Base-by-base conservation (phyloP, 2,329 filamentous ascomycete species). In the Anthostomella pinea region DNA sequence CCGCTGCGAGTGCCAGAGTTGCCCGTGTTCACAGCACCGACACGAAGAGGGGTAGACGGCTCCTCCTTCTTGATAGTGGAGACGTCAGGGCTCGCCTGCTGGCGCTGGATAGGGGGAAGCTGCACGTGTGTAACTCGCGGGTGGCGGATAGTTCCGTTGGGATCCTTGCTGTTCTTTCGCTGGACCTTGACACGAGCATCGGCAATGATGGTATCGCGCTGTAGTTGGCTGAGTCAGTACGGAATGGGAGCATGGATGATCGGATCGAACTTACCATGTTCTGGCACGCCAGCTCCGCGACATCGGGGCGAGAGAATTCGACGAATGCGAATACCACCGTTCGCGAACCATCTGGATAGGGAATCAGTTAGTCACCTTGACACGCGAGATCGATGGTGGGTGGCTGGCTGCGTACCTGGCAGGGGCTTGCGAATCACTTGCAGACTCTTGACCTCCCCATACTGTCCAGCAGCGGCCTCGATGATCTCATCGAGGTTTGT, bases 251-350 rank as follows among this genome's bases (percentile, higher is more conserved):
- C 22, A 25, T 18, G 9, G 14, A n/a, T 4, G 16, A n/a, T 17
- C 10, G 7, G 24, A 13, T n/a, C 11, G 19, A 22, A 57, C 65
- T 60, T 56, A 70, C 69, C 39, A 64, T 45, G 8, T 46, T 42
- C 19, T 49, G 45, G 9, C 68, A 56, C 0, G 66, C 63, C 15
- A 56, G 38, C 13, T 67, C 64, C 6, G 64, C 62, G 23, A 58
- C 48, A 35, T 67, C 59, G 4, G 59, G 56, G 3, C 58, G 57
- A 3, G 40, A 44, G 33, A 66, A 71, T 46, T 70, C 66, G 4
- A 72, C 56, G 30, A 64, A 65, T 4, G 54, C 60, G 33, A 64
- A 63, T 3, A 52, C 46, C 2, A 45, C 49, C 6, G 51, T 29
- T 10, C 45, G 38, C 9, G 38, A 45, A 18, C 45, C 45, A 33